These are phyloP conservation scores for Fusarium xyrophilum DNA, from an alignment of 2,329 filamentous ascomycete species.

Conservation along the genomic window DNA sequence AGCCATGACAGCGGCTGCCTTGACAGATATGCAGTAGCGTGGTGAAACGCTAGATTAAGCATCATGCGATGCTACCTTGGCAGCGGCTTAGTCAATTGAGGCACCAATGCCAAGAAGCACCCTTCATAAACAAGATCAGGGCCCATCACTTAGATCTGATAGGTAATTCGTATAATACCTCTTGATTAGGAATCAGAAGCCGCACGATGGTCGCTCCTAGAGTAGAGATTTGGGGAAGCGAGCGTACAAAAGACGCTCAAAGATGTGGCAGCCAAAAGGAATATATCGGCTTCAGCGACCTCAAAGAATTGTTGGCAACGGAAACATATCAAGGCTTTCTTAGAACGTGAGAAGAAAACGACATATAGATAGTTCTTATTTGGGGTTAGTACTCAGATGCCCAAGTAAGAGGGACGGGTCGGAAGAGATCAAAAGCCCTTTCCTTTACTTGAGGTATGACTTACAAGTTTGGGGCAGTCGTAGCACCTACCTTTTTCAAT, in stretches of 20 bases:
- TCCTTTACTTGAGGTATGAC: neutral
- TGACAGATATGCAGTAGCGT: constrained; percentile 24
- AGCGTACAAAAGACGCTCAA: neutral
- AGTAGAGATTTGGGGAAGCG: neutral
- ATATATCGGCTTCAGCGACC: neutral
- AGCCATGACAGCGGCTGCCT: constrained; percentile 1
- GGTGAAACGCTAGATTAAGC: constrained; percentile 37
- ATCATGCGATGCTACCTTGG: constrained; percentile 41
- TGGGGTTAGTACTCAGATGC: neutral
- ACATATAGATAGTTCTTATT: neutral
- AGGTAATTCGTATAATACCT: neutral
- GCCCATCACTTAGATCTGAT: neutral
- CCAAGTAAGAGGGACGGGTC: neutral
- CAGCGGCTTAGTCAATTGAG: constrained; percentile 33
- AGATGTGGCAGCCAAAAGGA: neutral
- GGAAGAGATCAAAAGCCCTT: neutral
- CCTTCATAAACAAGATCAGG: neutral
- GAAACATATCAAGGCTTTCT: neutral
- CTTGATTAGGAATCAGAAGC: neutral
- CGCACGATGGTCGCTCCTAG: neutral
- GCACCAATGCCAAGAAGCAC: constrained; percentile 25
- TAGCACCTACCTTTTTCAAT: neutral
- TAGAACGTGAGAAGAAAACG: neutral
- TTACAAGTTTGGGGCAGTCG: neutral
- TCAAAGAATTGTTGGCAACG: neutral